These are phyloP conservation scores for Aspergillus cavernicola DNA, from an alignment of 495 filamentous ascomycete genomes.

Conservation along the genomic window DNA sequence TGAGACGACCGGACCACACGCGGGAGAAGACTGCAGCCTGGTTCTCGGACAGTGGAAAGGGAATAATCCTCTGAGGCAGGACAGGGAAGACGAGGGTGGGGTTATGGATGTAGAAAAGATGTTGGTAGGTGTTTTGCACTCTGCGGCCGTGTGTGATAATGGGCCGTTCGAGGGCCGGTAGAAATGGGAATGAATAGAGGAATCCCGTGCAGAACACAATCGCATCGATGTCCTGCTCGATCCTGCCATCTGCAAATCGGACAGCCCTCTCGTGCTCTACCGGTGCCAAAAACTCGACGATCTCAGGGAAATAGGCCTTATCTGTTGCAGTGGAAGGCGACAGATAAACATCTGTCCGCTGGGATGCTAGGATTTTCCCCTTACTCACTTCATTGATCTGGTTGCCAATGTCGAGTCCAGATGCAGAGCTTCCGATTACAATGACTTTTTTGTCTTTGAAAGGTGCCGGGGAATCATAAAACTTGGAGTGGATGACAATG, in stretches of 20 bases:
- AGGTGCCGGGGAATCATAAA: constrained; percentile 59
- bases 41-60: constrained; percentile 75
- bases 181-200: constrained; percentile 53
- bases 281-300: constrained; percentile 53
- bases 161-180: constrained; percentile 54
- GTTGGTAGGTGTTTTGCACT: constrained; percentile 65
- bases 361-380: constrained; percentile 51
- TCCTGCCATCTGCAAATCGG: constrained; percentile 48
- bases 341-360: constrained; percentile 41
- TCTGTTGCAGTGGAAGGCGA: constrained; percentile 22
- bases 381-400: constrained; percentile 60
- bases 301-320: constrained; percentile 56
- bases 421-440: constrained; percentile 74
- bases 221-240: constrained; percentile 48
- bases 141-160: constrained; percentile 66
- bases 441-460: constrained; percentile 65
- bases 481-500: constrained; percentile 74
- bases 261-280: constrained; percentile 40
- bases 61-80: constrained; percentile 74
- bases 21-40: constrained; percentile 75
- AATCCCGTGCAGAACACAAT: constrained; percentile 61
- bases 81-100: constrained; percentile 77
- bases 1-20: constrained; percentile 65
- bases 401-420: constrained; percentile 72
- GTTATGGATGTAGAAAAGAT: constrained; percentile 70